Base-by-base conservation (phyloP, 2,329 filamentous ascomycete genomes). In the Hypomyces perniciosus region DNA sequence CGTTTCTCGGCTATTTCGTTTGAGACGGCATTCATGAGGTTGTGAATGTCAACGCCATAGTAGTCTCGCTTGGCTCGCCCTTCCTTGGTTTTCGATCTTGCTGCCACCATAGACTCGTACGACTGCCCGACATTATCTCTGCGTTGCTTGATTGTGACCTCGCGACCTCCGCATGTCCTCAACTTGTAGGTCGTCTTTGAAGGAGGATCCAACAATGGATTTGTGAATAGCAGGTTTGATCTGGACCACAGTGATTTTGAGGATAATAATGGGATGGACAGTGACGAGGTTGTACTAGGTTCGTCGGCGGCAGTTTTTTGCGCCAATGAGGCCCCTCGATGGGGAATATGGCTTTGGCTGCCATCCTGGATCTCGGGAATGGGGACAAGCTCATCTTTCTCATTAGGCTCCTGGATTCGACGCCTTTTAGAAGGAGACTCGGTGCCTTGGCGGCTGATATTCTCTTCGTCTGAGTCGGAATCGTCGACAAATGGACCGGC, bases 31-130 rank as follows among this genome's bases (percentile, higher is more conserved):
- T 88, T 84, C 51, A 97, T 78, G 37, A 99, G 72, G 50, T 83
- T 76, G 66, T 96, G 90, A 33, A 99, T 93, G 43, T 96, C 86
- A 57, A 99, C 86, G 8, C 93, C 93, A 65, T 96, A 99, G 69
- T 91, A 97, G 59, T 84, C 85, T 59, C 81, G 81, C 61, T 81
- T 81, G 2, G 87, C 87, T 52, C 83, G 77, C 2, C 86, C 85
- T 51, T 85, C 79, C 55, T 81, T 83, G 1, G 78, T 83, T 50
- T 71, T 80, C 5, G 86, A 88, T 45, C 86, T 76, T 8, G 81
- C 78, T 26, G 85, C 85, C 3, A 88, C 79, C 58, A 90, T 77
- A 37, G 79, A 72, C 61, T 88, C 82, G 61, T 86, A 89, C 0
- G 85, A 74, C 1, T 79, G 63, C 1, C 70, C 63, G 1, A 68